Conservation (phyloP, 1,139 yeast genomes). For the Waltiozyma sp. region DNA sequence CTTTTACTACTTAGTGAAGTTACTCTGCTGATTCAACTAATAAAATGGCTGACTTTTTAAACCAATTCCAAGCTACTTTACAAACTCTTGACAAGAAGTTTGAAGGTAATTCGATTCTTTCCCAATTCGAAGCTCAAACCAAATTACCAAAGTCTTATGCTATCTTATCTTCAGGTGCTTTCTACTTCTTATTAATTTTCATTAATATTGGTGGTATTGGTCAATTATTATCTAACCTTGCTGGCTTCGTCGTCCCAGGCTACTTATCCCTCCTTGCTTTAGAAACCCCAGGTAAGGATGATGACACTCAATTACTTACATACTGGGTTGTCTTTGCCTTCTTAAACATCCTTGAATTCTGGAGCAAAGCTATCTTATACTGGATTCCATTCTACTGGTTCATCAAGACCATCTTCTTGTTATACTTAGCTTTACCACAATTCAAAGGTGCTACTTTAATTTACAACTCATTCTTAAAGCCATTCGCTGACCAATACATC, state of each 20-base stretch:
- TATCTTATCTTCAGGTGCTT: conserved; percentile 48
- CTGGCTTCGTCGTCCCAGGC: conserved; percentile 85
- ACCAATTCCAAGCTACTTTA: conserved; percentile 17
- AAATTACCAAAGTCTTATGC: conserved; percentile 84
- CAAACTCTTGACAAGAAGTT: conserved; percentile 24
- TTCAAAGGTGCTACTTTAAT: conserved; percentile 76
- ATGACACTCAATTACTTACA: conserved; percentile 80
- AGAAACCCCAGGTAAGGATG: conserved; percentile 54
- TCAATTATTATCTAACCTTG: conserved; percentile 82
- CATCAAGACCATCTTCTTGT: conserved; percentile 78
- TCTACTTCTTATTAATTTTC: conserved; percentile 69
- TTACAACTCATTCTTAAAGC: conserved; percentile 55
- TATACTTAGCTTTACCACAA: conserved; percentile 81
- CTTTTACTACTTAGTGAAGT: no score
- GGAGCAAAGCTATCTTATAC: conserved; percentile 86
- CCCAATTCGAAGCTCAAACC: conserved; percentile 50
- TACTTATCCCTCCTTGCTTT: conserved; percentile 81
- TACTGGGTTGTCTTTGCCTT: conserved; percentile 97
- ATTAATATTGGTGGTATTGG: conserved; percentile 91
- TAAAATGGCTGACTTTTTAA: conserved; percentile 17
- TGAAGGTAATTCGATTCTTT: conserved; percentile 30
- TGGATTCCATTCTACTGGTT: conserved; percentile 96
- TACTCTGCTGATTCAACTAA: no score
- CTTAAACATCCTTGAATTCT: conserved; percentile 84
- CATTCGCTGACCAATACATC: conserved; percentile 49